Percentiles rank a stretch among this genome's conserved stretches.
These are phyloP conservation scores for Phaeosphaeriaceae sp. DNA, from an alignment of 2,329 filamentous ascomycete genomes.

Conservation along the genomic window DNA sequence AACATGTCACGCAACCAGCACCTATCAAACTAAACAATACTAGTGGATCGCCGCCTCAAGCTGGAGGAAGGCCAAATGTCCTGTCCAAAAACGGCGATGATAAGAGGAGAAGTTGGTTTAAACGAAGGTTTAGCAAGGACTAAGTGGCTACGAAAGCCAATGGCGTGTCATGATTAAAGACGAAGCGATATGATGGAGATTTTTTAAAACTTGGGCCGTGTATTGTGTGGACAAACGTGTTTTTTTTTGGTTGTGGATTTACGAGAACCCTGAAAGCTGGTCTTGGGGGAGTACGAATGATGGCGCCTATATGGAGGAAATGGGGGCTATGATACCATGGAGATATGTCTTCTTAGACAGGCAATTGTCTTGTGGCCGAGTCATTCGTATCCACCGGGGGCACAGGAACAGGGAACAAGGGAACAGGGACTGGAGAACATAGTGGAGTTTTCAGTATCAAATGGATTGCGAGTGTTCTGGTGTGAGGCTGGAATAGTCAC, in stretches of 20 bases:
- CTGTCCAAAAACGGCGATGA: slow-evolving; percentile 35
- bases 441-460: slow-evolving; percentile 12
- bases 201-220: neutral
- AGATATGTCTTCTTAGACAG: slow-evolving; percentile 5
- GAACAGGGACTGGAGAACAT: slow-evolving; percentile 14
- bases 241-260: too few species aligned
- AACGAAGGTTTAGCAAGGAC: slow-evolving; percentile 77
- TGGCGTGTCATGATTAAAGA: neutral
- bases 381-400: slow-evolving; percentile 9
- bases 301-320: slow-evolving; percentile 5
- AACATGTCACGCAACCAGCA: slow-evolving; percentile 27
- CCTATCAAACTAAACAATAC: slow-evolving; percentile 33
- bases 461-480: neutral
- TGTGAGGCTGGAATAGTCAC: neutral
- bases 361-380: slow-evolving; percentile 6
- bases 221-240: too few species aligned
- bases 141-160: slow-evolving; percentile 26
- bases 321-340: slow-evolving; percentile 14
- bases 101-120: slow-evolving; percentile 91
- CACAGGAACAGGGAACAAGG: too few species aligned
- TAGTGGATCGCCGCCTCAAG: slow-evolving; percentile 13
- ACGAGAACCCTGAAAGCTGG: slow-evolving; percentile 4
- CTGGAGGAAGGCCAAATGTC: slow-evolving; percentile 20
- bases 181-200: neutral
- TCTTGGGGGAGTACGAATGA: slow-evolving; percentile 3